Percentiles rank a stretch among this genome's conserved stretches.
Evolutionary conservation across 306 rosid genomes (phyloP).

Genomic region (Fragaria iinumae): DNA sequence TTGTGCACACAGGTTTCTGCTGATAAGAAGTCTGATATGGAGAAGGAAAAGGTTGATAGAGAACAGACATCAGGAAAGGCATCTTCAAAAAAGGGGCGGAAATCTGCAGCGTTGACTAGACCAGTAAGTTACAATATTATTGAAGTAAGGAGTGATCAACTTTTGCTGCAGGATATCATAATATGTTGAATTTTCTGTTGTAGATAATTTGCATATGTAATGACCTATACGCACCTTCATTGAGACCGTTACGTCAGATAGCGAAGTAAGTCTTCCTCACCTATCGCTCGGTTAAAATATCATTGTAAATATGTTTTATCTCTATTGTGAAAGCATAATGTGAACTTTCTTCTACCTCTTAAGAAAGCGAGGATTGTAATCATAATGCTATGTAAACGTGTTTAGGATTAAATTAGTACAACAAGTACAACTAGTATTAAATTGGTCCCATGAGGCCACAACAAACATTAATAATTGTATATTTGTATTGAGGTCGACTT

Average conservation of each 20-base stretch:
- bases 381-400: background rate
- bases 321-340: background rate
- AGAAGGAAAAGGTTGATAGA: conserved; percentile 51
- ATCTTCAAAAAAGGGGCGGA: conserved; percentile 60
- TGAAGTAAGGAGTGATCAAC: conserved; percentile 15
- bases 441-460: background rate
- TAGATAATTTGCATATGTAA: conserved; percentile 97
- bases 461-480: background rate
- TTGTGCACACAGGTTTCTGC: conserved; percentile 51
- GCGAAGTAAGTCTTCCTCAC: conserved; percentile 71
- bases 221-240: conserved; percentile 89
- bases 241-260: conserved; percentile 84
- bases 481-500: conserved; percentile 17
- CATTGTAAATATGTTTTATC: background rate
- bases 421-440: background rate
- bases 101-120: conserved; percentile 58
- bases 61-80: conserved; percentile 49
- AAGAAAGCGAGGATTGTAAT: background rate
- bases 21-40: conserved; percentile 62
- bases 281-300: conserved; percentile 4
- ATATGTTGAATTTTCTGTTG: conserved; percentile 28
- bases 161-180: conserved; percentile 11
- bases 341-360: background rate
- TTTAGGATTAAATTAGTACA: background rate
- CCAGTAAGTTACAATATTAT: conserved; percentile 72